phyloP scores from a whole-genome alignment of 140 eudicot genomes.

The Stevia rebaudiana region DNA sequence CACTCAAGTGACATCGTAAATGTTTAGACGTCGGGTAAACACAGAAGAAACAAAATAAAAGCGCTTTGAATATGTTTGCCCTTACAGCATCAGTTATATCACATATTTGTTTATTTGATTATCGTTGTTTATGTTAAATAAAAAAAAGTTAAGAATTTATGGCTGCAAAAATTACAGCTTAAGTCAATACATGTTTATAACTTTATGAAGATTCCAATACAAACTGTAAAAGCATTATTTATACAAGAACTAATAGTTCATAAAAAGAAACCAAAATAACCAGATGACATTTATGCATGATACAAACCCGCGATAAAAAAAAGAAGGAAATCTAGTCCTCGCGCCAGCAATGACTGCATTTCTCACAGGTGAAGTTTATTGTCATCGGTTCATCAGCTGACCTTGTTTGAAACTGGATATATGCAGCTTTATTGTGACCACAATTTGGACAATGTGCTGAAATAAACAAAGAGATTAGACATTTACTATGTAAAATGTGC shows the following conservation, averaged over 20 bases:
- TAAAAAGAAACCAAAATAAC: background rate
- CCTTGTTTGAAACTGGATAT: constrained; percentile 60
- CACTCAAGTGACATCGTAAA: too few species aligned
- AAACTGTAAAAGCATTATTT: background rate
- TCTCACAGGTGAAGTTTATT: constrained; percentile 54
- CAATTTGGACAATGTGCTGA: constrained; percentile 66
- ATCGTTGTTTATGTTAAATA: too few species aligned
- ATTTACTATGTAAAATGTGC: background rate
- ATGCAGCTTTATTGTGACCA: constrained; percentile 46
- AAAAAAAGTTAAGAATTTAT: constrained; percentile 40
- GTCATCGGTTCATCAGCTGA: constrained; percentile 92
- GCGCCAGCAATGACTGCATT: constrained; percentile 50
- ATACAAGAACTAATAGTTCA: background rate
- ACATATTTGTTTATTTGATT: too few species aligned
- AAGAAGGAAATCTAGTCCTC: constrained; percentile 47
- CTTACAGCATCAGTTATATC: too few species aligned
- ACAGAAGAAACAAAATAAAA: too few species aligned
- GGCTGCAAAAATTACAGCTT: constrained; percentile 47
- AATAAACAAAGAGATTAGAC: constrained; percentile 6
- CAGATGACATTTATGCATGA: background rate
- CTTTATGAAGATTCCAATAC: background rate
- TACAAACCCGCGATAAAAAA: background rate
- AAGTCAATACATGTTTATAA: background rate
- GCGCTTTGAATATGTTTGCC: too few species aligned
- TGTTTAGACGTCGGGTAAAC: too few species aligned